phyloP scores from a whole-genome alignment of 345 rosid species.

The Zanthoxylum bungeanum region DNA sequence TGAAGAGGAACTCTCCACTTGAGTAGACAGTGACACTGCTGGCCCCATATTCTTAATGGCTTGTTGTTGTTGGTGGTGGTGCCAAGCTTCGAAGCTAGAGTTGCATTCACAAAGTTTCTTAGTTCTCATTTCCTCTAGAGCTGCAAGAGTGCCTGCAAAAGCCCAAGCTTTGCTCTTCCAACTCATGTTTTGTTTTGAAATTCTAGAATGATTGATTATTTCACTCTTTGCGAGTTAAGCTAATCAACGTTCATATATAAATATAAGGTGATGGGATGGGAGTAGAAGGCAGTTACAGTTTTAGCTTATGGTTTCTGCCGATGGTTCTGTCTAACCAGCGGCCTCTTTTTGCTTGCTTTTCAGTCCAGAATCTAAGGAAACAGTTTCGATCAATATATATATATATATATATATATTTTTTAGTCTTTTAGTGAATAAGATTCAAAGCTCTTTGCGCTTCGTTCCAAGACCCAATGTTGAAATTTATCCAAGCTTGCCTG shows the following conservation, averaged over 20 bases:
- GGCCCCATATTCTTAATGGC: conserved; percentile 14
- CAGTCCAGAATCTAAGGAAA: conserved; percentile 5
- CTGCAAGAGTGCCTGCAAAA: conserved; percentile 20
- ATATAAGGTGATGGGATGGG: no score
- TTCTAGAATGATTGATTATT: not conserved
- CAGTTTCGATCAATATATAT: no score
- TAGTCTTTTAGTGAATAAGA: no score
- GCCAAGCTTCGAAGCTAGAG: not conserved
- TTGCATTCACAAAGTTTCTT: conserved; percentile 8
- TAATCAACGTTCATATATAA: no score
- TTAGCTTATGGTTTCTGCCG: conserved; percentile 15
- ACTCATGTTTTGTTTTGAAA: not conserved
- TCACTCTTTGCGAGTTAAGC: no score
- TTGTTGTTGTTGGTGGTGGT: conserved; percentile 13
- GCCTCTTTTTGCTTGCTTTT: not conserved
- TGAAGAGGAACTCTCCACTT: conserved; percentile 3
- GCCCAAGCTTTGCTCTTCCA: conserved; percentile 18
- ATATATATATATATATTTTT: no score
- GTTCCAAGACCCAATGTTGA: no score
- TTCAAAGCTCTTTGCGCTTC: no score
- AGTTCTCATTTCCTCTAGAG: conserved; percentile 10
- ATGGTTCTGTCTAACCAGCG: conserved; percentile 2
- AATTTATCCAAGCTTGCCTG: no score
- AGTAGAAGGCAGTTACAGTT: conserved; percentile 2
- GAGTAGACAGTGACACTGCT: conserved; percentile 4